Evolutionary conservation across 2,329 filamentous ascomycete species (phyloP).

Genomic region (Penicillium hesseltinei): DNA sequence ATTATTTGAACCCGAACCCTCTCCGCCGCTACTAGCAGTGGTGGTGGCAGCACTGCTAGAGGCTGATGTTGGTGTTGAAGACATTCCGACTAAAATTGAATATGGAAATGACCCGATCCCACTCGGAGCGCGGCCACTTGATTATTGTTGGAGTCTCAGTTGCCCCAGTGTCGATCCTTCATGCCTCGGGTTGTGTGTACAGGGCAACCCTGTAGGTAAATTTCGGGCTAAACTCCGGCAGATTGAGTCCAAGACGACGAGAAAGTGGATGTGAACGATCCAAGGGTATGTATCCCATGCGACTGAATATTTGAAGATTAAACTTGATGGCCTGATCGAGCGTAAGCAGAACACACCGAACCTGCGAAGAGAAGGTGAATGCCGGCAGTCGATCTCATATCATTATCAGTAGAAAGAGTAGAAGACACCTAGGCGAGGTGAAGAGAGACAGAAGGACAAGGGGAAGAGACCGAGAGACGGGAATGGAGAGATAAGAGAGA

Average conservation of each 20-base stretch:
- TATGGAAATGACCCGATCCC: not conserved
- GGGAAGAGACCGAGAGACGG: not conserved
- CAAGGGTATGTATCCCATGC: not conserved
- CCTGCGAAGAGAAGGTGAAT: not conserved
- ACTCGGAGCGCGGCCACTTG: not conserved
- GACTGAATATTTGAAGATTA: not conserved
- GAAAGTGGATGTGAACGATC: not conserved
- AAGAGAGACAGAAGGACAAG: not conserved
- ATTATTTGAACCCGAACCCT: conserved; percentile 37
- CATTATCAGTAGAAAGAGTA: not conserved
- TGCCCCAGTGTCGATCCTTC: conserved; percentile 5
- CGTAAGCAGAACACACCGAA: not conserved
- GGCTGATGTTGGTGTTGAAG: conserved; percentile 28
- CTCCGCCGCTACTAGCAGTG: conserved; percentile 28
- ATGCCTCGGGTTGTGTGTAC: conserved; percentile 8
- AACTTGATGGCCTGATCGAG: not conserved
- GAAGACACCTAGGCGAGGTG: not conserved
- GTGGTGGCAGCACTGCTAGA: conserved; percentile 28
- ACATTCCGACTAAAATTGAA: conserved; percentile 23
- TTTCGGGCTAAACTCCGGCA: not conserved
- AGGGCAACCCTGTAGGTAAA: conserved; percentile 2
- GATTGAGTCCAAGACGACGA: not conserved
- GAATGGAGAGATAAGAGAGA: not conserved
- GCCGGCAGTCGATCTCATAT: not conserved
- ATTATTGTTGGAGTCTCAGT: conserved; percentile 5